These are phyloP conservation scores for Mrakia gelida DNA, from an alignment of 768 basidiomycete genomes.

Conservation along the genomic window DNA sequence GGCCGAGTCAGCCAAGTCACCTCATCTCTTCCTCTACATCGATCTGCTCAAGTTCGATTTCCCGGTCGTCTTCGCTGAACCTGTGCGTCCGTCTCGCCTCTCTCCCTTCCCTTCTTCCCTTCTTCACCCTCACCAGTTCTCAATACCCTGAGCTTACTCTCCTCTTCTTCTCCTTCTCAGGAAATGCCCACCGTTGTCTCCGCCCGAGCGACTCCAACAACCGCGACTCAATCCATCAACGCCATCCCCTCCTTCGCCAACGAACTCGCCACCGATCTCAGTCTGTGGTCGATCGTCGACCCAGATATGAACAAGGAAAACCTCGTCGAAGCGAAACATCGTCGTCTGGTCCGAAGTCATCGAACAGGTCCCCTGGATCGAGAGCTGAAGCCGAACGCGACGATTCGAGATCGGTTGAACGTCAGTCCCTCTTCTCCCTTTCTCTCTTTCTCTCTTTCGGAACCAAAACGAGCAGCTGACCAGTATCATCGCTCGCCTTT, in stretches of 20 bases:
- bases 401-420: conserved; percentile 85
- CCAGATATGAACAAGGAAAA: conserved; percentile 89
- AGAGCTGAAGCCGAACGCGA: conserved; percentile 94
- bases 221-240: conserved; percentile 40
- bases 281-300: conserved; percentile 83
- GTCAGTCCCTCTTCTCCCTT: conserved; percentile 50
- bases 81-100: conserved; percentile 50
- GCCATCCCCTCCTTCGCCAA: conserved; percentile 24
- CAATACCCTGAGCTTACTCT: background rate
- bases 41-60: conserved; percentile 96
- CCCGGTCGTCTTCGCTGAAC: conserved; percentile 90
- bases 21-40: conserved; percentile 91
- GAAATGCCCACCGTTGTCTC: conserved; percentile 9
- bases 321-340: conserved; percentile 95
- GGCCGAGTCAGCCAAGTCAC: conserved; percentile 86
- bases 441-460: background rate
- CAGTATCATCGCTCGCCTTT: too few relatives aligned
- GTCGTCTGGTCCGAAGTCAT: conserved; percentile 88
- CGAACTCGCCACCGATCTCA: conserved; percentile 51
- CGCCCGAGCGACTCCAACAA: conserved; percentile 23
- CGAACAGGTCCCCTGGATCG: conserved; percentile 89
- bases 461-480: background rate
- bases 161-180: background rate
- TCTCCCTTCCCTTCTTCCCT: background rate
- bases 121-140: background rate